These are phyloP conservation scores for Pseudoscleropodium purum DNA, from an alignment of 225 moss, liverwort and hornwort genomes.

Conservation along the genomic window DNA sequence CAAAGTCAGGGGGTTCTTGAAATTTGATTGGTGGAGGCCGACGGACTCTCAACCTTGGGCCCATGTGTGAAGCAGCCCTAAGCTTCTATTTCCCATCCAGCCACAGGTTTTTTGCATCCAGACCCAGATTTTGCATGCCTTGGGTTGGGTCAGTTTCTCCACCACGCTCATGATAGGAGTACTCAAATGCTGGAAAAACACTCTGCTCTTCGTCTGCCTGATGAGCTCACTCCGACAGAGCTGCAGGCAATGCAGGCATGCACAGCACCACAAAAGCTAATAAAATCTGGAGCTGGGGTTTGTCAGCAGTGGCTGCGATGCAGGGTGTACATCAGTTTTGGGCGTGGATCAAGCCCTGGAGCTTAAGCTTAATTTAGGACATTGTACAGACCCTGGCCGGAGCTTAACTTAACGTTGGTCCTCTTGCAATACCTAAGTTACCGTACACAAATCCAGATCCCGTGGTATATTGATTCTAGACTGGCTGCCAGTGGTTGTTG, in stretches of 20 bases:
- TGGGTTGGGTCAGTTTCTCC: no score
- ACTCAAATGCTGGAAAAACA: background rate
- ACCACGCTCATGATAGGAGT: background rate
- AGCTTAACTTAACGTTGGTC: background rate
- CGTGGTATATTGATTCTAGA: background rate
- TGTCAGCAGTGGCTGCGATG: background rate
- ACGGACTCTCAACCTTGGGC: no score
- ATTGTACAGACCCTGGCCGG: background rate
- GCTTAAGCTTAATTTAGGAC: background rate
- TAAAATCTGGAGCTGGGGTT: background rate
- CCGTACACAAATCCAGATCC: background rate
- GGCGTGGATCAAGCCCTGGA: background rate
- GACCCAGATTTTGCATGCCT: background rate
- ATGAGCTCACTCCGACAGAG: background rate
- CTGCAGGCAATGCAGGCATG: background rate
- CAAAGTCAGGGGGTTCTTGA: no score
- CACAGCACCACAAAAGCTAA: background rate
- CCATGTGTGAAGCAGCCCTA: no score
- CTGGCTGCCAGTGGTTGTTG: background rate
- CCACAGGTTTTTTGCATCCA: background rate
- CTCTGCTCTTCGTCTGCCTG: background rate
- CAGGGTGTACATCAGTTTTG: background rate
- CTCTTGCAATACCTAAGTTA: background rate
- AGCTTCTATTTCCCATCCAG: background rate
- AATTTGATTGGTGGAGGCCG: no score